These are phyloP conservation scores for Pyrrhoderma lamaoense DNA, from an alignment of 1,284 basidiomycete species.

Conservation along the genomic window DNA sequence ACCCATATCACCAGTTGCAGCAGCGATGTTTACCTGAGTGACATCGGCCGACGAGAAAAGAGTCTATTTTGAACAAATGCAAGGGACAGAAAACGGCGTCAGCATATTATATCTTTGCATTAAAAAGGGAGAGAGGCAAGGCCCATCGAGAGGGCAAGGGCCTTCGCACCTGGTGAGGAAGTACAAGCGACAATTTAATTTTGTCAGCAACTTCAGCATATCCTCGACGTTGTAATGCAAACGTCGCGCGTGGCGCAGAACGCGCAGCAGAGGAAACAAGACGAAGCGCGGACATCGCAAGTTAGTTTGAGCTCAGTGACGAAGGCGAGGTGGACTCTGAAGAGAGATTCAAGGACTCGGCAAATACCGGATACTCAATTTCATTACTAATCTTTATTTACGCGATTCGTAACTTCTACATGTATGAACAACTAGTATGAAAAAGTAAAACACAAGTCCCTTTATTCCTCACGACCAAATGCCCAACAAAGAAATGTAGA, in stretches of 20 bases:
- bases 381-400: no score
- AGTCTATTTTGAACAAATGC: constrained; percentile 42
- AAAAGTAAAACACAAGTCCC: neutral
- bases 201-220: constrained; percentile 87
- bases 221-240: constrained; percentile 58
- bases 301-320: constrained; percentile 2
- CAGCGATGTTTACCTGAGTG: constrained; percentile 89
- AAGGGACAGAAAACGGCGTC: neutral
- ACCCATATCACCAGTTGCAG: constrained; percentile 97
- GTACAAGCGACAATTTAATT: constrained; percentile 82
- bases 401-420: neutral
- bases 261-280: constrained; percentile 57
- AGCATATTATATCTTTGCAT: no score
- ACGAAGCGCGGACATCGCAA: constrained; percentile 66
- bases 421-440: neutral
- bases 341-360: no score
- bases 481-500: constrained; percentile 6
- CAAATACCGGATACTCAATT: no score
- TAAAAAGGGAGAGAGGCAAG: constrained; percentile 15
- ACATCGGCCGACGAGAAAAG: constrained; percentile 85
- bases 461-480: neutral
- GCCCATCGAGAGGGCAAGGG: constrained; percentile 12
- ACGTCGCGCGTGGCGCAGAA: constrained; percentile 42
- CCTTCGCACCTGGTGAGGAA: constrained; percentile 83
- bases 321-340: no score